Evolutionary conservation across 352 stramenopile species (phyloP), one percentile per base, ranked within the genome.

Genomic region (Pythium scleroteichum): DNA sequence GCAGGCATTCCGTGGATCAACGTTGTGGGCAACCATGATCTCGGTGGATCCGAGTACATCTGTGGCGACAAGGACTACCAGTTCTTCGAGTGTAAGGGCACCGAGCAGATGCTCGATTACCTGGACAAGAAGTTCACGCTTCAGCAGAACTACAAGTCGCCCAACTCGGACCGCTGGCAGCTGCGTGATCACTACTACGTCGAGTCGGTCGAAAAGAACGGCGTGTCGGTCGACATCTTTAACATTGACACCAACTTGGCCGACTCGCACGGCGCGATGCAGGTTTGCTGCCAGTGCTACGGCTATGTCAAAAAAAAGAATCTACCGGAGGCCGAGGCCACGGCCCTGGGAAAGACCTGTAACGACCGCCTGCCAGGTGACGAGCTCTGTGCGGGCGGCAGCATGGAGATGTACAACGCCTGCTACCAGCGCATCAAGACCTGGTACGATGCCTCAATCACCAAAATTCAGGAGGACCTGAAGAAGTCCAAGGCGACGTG

Each of bases 281-380:
- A 95, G 62, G 85, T 94, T 29, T 95, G 86, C 53, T 95, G 86
- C 69, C 86, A 95, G 65, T 95, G 86, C 72, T 95, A 92, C 59
- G 86, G 86, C 12, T 93, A 90, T 55, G 75, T 92, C 5, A 85
- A 83, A 53, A 87, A 88, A 53, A 74, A 88, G 62, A 60, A 64
- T 1, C 64, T 90, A 24, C 59, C 55, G 2, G 75, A 71, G 19
- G 62, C 61, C 0, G 78, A 88, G 16, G 69, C 71, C 1, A 91
- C 80, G 62, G 64, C 60, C 13, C 71, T 95, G 0, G 79, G 81
- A 19, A 78, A 73, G 39, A 89, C 75, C 23, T 95, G 86, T 67
- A 91, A 93, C 54, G 78, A 90, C 49, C 70, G 70, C 4, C 76
- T 61, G 9, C 72, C 76, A 4, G 84, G 86, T 39, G 73, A 90